Evolutionary conservation across 2,329 filamentous ascomycete genomes (phyloP), one percentile per base, ranked within the genome.

Genomic region (Pseudogymnoascus sp.): DNA sequence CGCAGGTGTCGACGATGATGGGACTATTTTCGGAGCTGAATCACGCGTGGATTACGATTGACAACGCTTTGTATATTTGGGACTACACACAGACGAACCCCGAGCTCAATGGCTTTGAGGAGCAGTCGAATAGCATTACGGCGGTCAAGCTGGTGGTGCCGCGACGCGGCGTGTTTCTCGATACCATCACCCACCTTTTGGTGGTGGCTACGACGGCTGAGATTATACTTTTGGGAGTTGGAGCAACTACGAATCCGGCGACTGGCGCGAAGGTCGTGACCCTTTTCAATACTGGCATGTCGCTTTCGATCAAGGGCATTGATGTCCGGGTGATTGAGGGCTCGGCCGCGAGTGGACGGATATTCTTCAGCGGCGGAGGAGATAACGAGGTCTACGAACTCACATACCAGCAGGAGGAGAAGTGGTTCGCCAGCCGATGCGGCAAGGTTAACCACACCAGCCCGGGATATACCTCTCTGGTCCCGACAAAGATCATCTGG

Each of bases 31-130:
- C 95, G 16, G 90, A 96, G 76, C 83, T 99, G 71, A 93, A 93
- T 71, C 92, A 97, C 76, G 95, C 93, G 31, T 99, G 93, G 90
- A 90, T 96, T 63, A 86, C 90, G 23, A 95, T 99, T 73, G 95
- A 99, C 78, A 97, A 96, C 77, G 90, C 91, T 66, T 81, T 99
- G 51, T 99, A 97, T 74, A 81, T 99, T 14, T 99, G 96, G 96
- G 93, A 99, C 76, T 99, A 97, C 75, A 96, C 92, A 5, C 85
- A 91, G 73, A 86, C 90, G n/a, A 91, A 93, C 69, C 91, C 93
- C 4, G 90, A 96, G 73, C 81, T 97, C 45, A 89, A 96, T 68
- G 93, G 93, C 16, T 97, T 90, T 71, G 93, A 97, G 74, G 92
- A 96, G 69, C 89, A 93, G 75, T 81, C 86, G 5, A 87, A 96